Conservation (phyloP, 2,329 filamentous ascomycete genomes). For the Trichoderma sp. region DNA sequence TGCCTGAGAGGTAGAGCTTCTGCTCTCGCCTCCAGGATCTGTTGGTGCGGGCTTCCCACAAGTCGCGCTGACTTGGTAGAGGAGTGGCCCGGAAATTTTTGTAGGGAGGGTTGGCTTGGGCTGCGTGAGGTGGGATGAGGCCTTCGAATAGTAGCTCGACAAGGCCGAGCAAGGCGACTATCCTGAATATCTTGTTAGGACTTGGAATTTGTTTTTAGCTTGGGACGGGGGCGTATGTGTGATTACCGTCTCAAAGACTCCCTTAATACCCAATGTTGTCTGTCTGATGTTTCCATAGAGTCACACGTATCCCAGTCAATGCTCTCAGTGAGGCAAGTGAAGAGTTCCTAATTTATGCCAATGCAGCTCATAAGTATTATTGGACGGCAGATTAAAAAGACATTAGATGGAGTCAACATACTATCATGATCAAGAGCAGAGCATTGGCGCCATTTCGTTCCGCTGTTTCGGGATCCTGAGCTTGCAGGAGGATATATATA, state of each 20-base stretch:
- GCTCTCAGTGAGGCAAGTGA: constrained; percentile 8
- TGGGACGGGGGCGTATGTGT: neutral
- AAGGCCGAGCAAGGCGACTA: constrained; percentile 2
- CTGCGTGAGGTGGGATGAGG: neutral
- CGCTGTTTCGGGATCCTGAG: neutral
- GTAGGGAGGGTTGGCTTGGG: constrained; percentile 2
- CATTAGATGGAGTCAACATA: neutral
- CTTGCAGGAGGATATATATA: constrained; percentile 1
- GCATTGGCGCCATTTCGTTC: constrained; percentile 10
- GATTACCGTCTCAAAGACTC: constrained; percentile 5
- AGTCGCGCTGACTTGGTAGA: neutral
- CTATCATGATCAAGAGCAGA: neutral
- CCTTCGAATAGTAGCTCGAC: constrained; percentile 6
- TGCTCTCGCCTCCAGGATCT: constrained; percentile 1
- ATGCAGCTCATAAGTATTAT: neutral
- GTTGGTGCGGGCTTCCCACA: constrained; percentile 8
- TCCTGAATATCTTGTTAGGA: neutral
- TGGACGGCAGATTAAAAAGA: neutral
- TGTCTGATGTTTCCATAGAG: neutral
- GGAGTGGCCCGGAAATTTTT: neutral
- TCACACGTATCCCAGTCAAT: neutral
- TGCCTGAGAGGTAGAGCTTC: neutral
- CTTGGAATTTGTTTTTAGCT: neutral
- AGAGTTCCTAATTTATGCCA: neutral
- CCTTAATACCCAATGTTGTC: neutral